A percentile compares a stretch with the other conserved stretches of the same genome.
Evolutionary conservation across 495 filamentous ascomycete species (phyloP).

Genomic region (Aspergillus leporis): DNA sequence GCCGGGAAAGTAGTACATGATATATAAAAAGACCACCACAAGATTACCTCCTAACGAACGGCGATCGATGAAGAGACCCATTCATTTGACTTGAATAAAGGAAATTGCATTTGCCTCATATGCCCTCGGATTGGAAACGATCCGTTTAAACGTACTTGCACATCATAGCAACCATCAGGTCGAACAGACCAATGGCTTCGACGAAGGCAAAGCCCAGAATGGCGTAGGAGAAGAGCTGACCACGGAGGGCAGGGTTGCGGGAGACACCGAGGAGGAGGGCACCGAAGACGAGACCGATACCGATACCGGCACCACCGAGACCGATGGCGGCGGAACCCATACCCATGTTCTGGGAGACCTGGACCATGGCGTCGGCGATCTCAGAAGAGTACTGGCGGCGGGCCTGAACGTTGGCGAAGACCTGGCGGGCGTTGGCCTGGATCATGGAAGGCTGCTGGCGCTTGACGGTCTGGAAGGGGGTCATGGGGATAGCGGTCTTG

Average conservation of each 20-base stretch:
- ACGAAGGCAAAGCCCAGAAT: slow-evolving; percentile 94
- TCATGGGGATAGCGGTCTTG: slow-evolving; percentile 36
- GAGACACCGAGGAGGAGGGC: slow-evolving; percentile 79
- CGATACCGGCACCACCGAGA: slow-evolving; percentile 88
- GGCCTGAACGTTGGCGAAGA: slow-evolving; percentile 57
- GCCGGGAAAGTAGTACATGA: slow-evolving; percentile 30
- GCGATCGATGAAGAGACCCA: not conserved
- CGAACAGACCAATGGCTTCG: slow-evolving; percentile 91
- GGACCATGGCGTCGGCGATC: slow-evolving; percentile 81
- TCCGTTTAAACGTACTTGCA: slow-evolving; percentile 61
- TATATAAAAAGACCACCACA: slow-evolving; percentile 35
- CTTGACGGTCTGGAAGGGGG: slow-evolving; percentile 60
- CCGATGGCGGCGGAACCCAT: slow-evolving; percentile 85
- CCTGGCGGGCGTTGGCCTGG: slow-evolving; percentile 63
- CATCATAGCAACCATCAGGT: slow-evolving; percentile 91
- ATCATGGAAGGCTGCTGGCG: slow-evolving; percentile 63
- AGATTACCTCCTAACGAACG: slow-evolving; percentile 21
- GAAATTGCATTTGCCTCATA: slow-evolving; percentile 3
- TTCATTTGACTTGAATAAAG: not conserved
- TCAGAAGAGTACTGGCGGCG: slow-evolving; percentile 77
- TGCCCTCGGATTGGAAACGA: not conserved
- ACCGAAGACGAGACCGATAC: slow-evolving; percentile 90
- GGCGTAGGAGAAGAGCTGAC: slow-evolving; percentile 90
- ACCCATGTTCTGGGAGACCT: slow-evolving; percentile 84
- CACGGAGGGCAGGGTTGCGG: slow-evolving; percentile 87